Evolutionary conservation across 345 rosid genomes (phyloP).

Genomic region (Rubroshorea leprosula): DNA sequence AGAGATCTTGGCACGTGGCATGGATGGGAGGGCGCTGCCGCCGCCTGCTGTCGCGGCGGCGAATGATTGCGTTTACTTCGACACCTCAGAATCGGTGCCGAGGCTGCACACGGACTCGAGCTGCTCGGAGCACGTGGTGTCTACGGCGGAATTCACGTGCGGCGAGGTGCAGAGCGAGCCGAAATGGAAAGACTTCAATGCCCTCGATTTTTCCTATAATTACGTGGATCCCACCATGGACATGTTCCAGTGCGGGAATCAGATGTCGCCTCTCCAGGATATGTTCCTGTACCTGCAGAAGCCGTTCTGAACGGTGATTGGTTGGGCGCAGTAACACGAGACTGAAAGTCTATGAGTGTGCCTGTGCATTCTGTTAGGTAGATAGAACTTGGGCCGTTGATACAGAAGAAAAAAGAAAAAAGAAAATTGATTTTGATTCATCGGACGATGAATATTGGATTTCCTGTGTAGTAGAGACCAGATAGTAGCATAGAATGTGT

Average conservation of each 20-base stretch:
- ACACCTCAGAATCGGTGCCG: constrained; percentile 40
- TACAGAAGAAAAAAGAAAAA: no score
- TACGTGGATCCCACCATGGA: constrained; percentile 16
- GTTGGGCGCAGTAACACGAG: no score
- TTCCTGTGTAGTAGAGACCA: no score
- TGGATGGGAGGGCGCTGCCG: background rate
- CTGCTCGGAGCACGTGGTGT: constrained; percentile 47
- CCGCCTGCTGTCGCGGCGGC: background rate
- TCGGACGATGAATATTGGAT: no score
- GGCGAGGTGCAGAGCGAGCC: constrained; percentile 54
- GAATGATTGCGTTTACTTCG: constrained; percentile 15
- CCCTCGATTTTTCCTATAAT: constrained; percentile 28
- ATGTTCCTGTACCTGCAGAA: constrained; percentile 7
- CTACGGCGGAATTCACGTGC: constrained; percentile 27
- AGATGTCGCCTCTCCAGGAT: constrained; percentile 20
- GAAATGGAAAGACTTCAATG: constrained; percentile 23
- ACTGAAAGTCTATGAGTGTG: no score
- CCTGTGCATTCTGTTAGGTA: no score
- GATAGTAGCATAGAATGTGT: no score
- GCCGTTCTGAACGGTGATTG: background rate
- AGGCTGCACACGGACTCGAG: constrained; percentile 48
- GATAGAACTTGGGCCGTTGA: no score
- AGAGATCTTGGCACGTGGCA: background rate
- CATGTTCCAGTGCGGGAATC: constrained; percentile 30
- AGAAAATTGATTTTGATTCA: no score